phyloP scores from a whole-genome alignment of 2,329 filamentous ascomycete genomes.

The Trichoderma guizhouense region DNA sequence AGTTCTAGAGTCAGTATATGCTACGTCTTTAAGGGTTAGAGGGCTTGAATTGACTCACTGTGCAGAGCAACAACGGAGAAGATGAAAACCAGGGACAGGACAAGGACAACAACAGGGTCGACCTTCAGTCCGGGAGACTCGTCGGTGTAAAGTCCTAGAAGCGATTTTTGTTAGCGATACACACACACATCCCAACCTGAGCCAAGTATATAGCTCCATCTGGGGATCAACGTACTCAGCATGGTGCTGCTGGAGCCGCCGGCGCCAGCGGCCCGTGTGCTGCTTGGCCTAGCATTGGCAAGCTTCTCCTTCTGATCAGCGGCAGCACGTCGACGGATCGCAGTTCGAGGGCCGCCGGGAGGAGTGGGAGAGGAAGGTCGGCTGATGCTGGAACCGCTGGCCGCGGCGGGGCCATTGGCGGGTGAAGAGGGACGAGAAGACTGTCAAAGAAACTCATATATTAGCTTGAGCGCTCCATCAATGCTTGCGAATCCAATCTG shows the following conservation, averaged over 20 bases:
- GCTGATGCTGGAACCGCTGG: conserved; percentile 66
- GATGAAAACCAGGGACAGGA: conserved; percentile 95
- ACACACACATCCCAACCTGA: not conserved
- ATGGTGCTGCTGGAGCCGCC: conserved; percentile 97
- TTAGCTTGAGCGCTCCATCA: not conserved
- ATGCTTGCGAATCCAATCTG: not conserved
- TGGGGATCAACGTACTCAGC: conserved; percentile 69
- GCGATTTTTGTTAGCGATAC: not conserved
- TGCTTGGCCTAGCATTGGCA: conserved; percentile 87
- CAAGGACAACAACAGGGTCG: conserved; percentile 94
- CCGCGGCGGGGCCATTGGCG: conserved; percentile 52
- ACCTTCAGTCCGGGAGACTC: conserved; percentile 97
- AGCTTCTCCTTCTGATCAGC: conserved; percentile 97
- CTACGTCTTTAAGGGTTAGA: not conserved
- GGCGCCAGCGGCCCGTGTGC: conserved; percentile 88
- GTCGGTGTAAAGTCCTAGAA: conserved; percentile 86
- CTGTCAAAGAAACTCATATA: too few species aligned
- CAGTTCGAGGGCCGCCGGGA: conserved; percentile 90
- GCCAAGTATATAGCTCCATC: not conserved
- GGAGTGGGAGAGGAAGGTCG: conserved; percentile 84
- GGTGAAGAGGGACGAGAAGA: conserved; percentile 61
- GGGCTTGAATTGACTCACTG: conserved; percentile 58
- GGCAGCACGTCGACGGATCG: conserved; percentile 90
- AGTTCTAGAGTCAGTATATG: conserved; percentile 22
- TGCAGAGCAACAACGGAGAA: conserved; percentile 97